Base-by-base conservation (phyloP, 371 early-diverging fungal species). In the Mortierella sp. region DNA sequence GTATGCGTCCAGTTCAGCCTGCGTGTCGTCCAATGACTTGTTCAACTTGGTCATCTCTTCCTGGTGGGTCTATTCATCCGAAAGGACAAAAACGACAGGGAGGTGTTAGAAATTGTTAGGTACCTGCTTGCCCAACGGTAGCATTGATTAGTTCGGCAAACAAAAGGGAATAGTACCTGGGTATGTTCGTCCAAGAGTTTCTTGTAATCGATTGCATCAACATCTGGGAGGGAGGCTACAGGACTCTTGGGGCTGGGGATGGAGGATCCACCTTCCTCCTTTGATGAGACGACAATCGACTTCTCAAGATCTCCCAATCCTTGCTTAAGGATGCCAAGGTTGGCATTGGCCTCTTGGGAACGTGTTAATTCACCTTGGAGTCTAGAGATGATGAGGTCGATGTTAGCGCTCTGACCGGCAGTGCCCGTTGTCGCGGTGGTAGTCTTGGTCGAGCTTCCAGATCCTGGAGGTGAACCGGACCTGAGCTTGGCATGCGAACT, bases 321-420 rank as follows among this genome's bases (percentile, higher is more conserved):
- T 11, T 86, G 87, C 52, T 82, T 82, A 24, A 86, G 50, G 6
- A 42, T 73, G 0, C 82, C 82, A 3, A 86, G 73, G 42, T 86
- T 80, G 21, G 80, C 77, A 31, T 86, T 80, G 28, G 87, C 82
- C n/a, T 86, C 87, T 65, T 86, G 87, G 1, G 87, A 82, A 0
- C 87, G 82, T 9, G 82, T 80, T 70, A 86, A 76, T 42, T 86
- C 87, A 28, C 70, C 80, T 52, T 86, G 87, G 11, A 86, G 82
- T 44, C 87, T 63, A 13, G 87, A 77, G 65, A 86, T 82, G 78
- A 86, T 77, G 50, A 86, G 75, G 58, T 85, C 86, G 45, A 85
- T 82, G 48, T 85, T 85, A 55, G 80, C 71, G 16, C 82, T 74
- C 63, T 82, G 86, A 6, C 86, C 80, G 5, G 73, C 75, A 57